Base-by-base conservation (phyloP, 2,329 filamentous ascomycete species). In the Trichoderma brevicompactum region DNA sequence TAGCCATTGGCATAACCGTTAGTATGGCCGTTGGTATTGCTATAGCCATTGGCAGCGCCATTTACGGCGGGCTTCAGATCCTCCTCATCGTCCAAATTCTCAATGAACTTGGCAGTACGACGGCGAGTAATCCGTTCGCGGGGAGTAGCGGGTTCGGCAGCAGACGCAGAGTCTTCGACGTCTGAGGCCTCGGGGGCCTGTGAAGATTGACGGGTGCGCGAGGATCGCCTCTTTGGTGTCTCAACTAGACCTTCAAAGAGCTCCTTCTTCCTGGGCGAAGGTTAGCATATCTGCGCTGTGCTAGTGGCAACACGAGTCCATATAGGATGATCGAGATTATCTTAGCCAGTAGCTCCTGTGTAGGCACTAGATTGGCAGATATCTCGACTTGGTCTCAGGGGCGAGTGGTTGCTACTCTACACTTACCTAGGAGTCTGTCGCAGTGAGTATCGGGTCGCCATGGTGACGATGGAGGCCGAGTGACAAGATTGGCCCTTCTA, bases 201-300 rank as follows among this genome's bases (percentile, higher is more conserved):
- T 28, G 81, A 81, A 9, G 82, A 79, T 72, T 84, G 85, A 70
- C 84, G 82, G 71, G 83, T 80, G 36, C 66, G 63, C 32, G 63
- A 58, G 52, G 78, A 78, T 49, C 82, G 82, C 48, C 76, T 76
- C 41, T 67, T 66, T 58, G 85, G 84, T 8, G 85, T 87, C 74
- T 86, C 84, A 67, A 87, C 77, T 85, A 87, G 86, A 70, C 85
- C 85, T 41, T 85, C 81, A 70, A 86, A 87, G 65, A 85, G 81
- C 73, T 87, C 85, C 76, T 85, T 86, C 76, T 87, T 87, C 69
- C 85, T 34, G 36, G 41, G 44, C 19, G 64, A 17, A 34, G 49
- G 38, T 44, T 17, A 44, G 15, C 41, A 19, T 6, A 23, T 23
- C 7, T 23, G n/a, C 28, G 36, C 23, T n/a, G n/a, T 28, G 36